Evolutionary conservation across 140 eudicot genomes (phyloP).

Genomic region (Anethum foeniculum): DNA sequence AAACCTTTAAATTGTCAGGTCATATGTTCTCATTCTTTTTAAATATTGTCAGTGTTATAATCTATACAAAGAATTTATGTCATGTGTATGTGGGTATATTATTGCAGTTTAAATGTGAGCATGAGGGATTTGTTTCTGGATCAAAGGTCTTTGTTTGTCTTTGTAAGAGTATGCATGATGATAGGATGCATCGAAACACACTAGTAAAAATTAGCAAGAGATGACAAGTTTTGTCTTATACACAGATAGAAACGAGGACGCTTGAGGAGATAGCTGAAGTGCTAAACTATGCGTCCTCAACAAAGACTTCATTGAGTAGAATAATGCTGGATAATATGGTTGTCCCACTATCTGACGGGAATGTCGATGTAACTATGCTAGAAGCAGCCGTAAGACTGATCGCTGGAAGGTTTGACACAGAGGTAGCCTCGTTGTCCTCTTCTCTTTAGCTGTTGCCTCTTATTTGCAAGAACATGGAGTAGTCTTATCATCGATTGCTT

Average conservation of each 20-base stretch:
- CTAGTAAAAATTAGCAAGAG: background rate
- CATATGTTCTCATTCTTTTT: background rate
- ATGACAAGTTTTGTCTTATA: background rate
- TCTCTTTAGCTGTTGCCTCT: background rate
- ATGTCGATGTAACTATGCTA: slow-evolving; percentile 87
- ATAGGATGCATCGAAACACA: background rate
- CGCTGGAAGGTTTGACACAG: slow-evolving; percentile 72
- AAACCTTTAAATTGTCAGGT: background rate
- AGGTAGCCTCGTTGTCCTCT: slow-evolving; percentile 33
- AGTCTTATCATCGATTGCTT: background rate
- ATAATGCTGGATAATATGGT: slow-evolving; percentile 99
- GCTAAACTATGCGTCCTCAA: slow-evolving; percentile 51
- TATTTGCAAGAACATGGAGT: background rate
- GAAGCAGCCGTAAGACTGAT: slow-evolving; percentile 70
- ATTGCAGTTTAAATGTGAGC: background rate
- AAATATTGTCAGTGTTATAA: background rate
- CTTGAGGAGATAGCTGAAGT: slow-evolving; percentile 82
- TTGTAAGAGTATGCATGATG: background rate
- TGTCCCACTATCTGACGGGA: slow-evolving; percentile 67
- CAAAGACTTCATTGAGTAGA: slow-evolving; percentile 53
- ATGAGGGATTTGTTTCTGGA: background rate
- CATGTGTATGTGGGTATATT: background rate
- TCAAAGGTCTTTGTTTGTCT: background rate
- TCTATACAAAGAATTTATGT: background rate
- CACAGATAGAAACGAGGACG: slow-evolving; percentile 86